phyloP scores from a whole-genome alignment of 1,284 basidiomycete species.

The Calocybe gambosa region DNA sequence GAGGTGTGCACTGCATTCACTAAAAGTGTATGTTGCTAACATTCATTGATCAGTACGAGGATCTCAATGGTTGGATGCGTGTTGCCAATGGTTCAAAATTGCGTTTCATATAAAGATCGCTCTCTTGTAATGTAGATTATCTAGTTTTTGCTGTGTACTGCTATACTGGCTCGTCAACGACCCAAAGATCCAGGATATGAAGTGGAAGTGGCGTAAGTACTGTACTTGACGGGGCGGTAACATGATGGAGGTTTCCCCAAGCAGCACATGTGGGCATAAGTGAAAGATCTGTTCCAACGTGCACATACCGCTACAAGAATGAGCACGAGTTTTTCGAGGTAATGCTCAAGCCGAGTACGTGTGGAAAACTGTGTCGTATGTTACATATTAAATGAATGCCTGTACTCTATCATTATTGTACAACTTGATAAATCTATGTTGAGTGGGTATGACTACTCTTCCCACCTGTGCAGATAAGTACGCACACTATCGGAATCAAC shows the following conservation, averaged over 20 bases:
- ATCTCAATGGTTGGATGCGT: constrained; percentile 69
- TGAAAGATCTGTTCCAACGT: no score
- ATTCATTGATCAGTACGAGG: constrained; percentile 62
- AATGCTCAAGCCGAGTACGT: no score
- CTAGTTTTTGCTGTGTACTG: constrained; percentile 8
- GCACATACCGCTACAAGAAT: no score
- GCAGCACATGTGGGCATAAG: no score
- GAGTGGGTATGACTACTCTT: background rate
- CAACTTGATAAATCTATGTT: background rate
- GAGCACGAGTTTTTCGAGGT: no score
- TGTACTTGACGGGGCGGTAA: no score
- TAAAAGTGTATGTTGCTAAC: constrained; percentile 8
- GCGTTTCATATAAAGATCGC: constrained; percentile 38
- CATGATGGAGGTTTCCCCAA: no score
- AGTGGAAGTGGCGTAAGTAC: no score
- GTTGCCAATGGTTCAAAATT: constrained; percentile 75
- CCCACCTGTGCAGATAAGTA: background rate
- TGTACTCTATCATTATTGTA: no score
- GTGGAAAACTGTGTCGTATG: no score
- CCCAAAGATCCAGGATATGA: background rate
- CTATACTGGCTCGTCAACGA: constrained; percentile 1
- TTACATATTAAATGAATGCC: no score
- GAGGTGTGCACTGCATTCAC: constrained; percentile 48
- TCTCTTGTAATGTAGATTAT: background rate
- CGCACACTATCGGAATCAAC: background rate